Base-by-base conservation (phyloP, 2,329 filamentous ascomycete genomes). In the Paecilomyces formosus region DNA sequence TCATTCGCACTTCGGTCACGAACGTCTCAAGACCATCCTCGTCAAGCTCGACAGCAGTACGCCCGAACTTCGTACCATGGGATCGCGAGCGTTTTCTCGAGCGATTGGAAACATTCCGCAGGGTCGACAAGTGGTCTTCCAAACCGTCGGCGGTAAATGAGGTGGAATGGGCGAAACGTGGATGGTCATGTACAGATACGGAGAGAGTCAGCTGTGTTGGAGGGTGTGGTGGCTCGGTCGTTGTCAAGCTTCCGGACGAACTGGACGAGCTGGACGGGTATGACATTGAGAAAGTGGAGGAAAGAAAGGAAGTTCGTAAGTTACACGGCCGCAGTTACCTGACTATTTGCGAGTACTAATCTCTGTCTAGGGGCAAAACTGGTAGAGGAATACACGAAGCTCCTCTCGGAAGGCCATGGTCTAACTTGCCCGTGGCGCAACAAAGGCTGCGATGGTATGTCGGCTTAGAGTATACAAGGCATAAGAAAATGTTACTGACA, bases 151-250 rank as follows among this genome's bases (percentile, higher is more conserved):
- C 81, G 33, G 87, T 97, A 65, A 91, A 86, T 69, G 94, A 97
- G 75, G 86, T 97, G 7, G 88, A 92, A 72, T 99, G 94, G 94
- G 92, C 92, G 0, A 96, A 93, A 78, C 81, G 89, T 59, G 93
- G 93, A 0, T 99, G 94, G 93, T 81, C 88, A 3, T 97, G 93
- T 67, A 85, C 88, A 53, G 88, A 88, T 65, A 86, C 86, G 63
- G 92, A 96, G 74, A 89, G 89, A 3, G 90, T 97, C 15, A 85
- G 86, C 18, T 99, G 94, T 71, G 81, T 79, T 50, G 87, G 88
- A 49, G 85, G 92, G 2, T 99, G 94, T 69, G 88, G 88, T 69
- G 88, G 88, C 66, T 89, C 95, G 66, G 80, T 97, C 49, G 83
- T 94, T 3, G 89, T 97, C 56, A 91, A 89, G 74, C 78, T 96